phyloP scores from a whole-genome alignment of 441 rosid genomes.

The Pelargonium fulgidum region DNA sequence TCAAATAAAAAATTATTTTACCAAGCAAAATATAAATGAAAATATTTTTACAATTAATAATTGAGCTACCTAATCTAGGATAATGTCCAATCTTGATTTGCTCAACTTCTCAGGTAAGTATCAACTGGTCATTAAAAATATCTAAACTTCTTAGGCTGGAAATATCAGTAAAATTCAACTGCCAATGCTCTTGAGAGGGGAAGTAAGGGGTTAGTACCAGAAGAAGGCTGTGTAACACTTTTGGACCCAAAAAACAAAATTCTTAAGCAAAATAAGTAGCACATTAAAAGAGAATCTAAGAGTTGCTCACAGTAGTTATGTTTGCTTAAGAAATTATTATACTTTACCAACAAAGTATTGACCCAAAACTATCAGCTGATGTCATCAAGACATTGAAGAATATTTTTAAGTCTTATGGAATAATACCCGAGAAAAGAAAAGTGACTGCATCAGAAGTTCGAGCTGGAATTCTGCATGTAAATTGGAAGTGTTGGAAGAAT shows the following conservation, averaged over 20 bases:
- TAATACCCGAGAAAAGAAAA: conserved; percentile 84
- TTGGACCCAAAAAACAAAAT: not conserved
- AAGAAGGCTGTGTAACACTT: not conserved
- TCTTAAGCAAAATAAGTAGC: not conserved
- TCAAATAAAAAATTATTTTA: too few species aligned
- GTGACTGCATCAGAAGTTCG: conserved; percentile 91
- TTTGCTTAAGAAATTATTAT: conserved; percentile 10
- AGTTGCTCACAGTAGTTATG: not conserved
- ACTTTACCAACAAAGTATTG: conserved; percentile 8
- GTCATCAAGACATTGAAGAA: conserved; percentile 17
- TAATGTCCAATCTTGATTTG: not conserved
- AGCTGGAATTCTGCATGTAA: conserved; percentile 80
- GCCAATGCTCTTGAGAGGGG: conserved; percentile 5
- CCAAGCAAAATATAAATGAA: too few species aligned
- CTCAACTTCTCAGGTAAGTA: conserved; percentile 1
- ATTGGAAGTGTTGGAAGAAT: conserved; percentile 19
- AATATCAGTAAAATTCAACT: not conserved
- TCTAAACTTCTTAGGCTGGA: not conserved
- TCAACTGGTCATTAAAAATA: not conserved
- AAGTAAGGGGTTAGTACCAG: not conserved
- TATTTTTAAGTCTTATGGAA: conserved; percentile 20
- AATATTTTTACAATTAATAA: not conserved
- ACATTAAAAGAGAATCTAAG: not conserved
- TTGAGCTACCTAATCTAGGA: conserved; percentile 2
- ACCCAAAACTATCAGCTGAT: conserved; percentile 20